Evolutionary conservation across 345 rosid genomes (phyloP).

Genomic region (Dimocarpus longan): DNA sequence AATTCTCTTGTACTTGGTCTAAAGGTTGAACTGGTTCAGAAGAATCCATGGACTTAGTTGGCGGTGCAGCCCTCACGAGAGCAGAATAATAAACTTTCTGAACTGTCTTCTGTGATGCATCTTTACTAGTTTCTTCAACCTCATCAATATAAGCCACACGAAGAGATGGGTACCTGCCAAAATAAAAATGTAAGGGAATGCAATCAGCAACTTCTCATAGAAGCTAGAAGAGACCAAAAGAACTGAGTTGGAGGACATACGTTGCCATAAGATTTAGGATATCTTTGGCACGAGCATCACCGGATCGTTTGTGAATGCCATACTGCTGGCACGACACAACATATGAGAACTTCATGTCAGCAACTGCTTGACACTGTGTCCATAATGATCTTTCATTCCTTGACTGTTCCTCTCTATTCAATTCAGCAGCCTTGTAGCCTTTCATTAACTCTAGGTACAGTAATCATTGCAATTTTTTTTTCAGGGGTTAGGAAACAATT

Average conservation of each 20-base stretch:
- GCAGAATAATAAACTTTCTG: constrained; percentile 71
- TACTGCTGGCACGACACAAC: constrained; percentile 83
- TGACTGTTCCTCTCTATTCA: constrained; percentile 55
- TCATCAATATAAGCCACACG: constrained; percentile 82
- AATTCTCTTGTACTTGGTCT: constrained; percentile 52
- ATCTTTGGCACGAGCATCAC: constrained; percentile 70
- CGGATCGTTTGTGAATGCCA: constrained; percentile 71
- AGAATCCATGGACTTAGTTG: constrained; percentile 64
- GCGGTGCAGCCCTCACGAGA: constrained; percentile 68
- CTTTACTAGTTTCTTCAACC: constrained; percentile 67
- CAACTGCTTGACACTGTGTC: constrained; percentile 79
- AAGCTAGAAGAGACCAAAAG: constrained; percentile 13
- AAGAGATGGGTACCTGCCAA: constrained; percentile 64
- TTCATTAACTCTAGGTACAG: constrained; percentile 48
- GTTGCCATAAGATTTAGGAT: constrained; percentile 73
- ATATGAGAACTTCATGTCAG: constrained; percentile 83
- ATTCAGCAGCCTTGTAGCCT: constrained; percentile 74
- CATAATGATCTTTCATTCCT: constrained; percentile 59
- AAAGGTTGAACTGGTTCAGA: constrained; percentile 67
- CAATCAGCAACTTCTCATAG: constrained; percentile 14
- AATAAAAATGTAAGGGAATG: constrained; percentile 4
- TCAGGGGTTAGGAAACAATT: constrained; percentile 22
- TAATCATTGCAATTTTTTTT: constrained; percentile 3
- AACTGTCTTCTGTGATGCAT: constrained; percentile 43
- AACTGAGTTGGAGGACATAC: constrained; percentile 38